Evolutionary conservation across 2,329 filamentous ascomycete genomes (phyloP), one percentile per base, ranked within the genome.

Genomic region (Cordyceps farinosa): DNA sequence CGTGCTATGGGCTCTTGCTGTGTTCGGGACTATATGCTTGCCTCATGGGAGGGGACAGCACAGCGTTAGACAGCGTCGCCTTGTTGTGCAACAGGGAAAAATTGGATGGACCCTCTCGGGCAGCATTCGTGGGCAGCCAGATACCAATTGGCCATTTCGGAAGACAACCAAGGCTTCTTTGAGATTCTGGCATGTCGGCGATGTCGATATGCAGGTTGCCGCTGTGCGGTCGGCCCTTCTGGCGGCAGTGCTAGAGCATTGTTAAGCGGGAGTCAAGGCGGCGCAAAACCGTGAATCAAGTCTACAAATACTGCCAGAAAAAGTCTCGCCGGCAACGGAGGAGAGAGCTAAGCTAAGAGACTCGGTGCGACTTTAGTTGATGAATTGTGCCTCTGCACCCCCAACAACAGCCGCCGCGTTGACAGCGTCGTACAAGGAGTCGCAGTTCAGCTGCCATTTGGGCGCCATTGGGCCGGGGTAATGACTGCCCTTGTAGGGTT

Each of bases 381-480:
- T 40, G 3, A 11, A 36, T 52, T 54, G 34, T 34, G 34, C 27
- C 51, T 22, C 34, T 40, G 38, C 38, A 40, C 10, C 22, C 15
- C n/a, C 30, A 36, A 27, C 5, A n/a, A 48, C 15, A 10, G 29
- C 54, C 32, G 54, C 30, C 54, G 54, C 54, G 54, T 57, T n/a
- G 38, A 17, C 47, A 30, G 53, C 54, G 54, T 57, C 11, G 54
- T 15, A 57, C 42, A 36, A 45, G 30, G 2, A 34, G 42, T 57
- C 42, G 54, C 42, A 48, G 42, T 47, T 57, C 42, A 57, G 54
- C 54, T 57, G n/a, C n/a, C 29, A 32, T 17, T 44, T 9, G 30
- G 44, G 32, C 54, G 42, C 42, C 42, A 47, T 57, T n/a, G 17
- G 40, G 29, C 30, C 8, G 17, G 40, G 27, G 40, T 45, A n/a